Conservation (phyloP, 2,329 filamentous ascomycete species). For the Aspergillus brunneoviolaceus region DNA sequence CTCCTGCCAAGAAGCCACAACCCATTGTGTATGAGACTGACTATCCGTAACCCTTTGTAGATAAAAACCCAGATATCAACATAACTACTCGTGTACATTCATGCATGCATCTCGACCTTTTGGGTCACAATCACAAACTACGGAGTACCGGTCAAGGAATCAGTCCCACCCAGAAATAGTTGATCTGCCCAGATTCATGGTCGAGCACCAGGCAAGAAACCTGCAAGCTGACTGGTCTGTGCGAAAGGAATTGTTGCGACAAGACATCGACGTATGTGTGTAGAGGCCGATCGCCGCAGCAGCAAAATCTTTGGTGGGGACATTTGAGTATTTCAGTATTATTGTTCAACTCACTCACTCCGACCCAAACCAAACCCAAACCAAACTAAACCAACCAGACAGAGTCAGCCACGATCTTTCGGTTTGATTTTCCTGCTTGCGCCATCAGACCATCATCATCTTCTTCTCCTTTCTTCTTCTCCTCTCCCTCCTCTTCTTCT, state of each 20-base stretch:
- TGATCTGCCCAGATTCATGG: background rate
- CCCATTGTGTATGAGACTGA: background rate
- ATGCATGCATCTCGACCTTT: background rate
- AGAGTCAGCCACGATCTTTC: constrained; percentile 13
- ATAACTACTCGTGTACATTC: no score
- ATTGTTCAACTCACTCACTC: background rate
- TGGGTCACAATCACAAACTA: background rate
- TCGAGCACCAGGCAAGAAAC: background rate
- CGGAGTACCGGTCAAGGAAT: background rate
- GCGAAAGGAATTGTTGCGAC: constrained; percentile 11
- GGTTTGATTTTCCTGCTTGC: constrained; percentile 16
- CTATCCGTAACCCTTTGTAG: background rate
- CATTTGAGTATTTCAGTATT: background rate
- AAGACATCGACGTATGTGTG: background rate
- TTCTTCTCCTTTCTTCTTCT: background rate
- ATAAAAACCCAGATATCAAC: no score
- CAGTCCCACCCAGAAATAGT: background rate
- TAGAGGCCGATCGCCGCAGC: constrained; percentile 25
- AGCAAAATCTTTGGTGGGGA: constrained; percentile 27
- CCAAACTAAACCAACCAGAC: background rate
- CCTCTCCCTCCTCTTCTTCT: constrained; percentile 2
- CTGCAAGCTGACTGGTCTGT: constrained; percentile 16
- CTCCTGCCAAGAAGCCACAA: background rate
- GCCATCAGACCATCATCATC: constrained; percentile 14
- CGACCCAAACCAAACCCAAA: background rate